These are phyloP conservation scores for Exophiala mesophila DNA, from an alignment of 2,329 filamentous ascomycete species.

Conservation along the genomic window DNA sequence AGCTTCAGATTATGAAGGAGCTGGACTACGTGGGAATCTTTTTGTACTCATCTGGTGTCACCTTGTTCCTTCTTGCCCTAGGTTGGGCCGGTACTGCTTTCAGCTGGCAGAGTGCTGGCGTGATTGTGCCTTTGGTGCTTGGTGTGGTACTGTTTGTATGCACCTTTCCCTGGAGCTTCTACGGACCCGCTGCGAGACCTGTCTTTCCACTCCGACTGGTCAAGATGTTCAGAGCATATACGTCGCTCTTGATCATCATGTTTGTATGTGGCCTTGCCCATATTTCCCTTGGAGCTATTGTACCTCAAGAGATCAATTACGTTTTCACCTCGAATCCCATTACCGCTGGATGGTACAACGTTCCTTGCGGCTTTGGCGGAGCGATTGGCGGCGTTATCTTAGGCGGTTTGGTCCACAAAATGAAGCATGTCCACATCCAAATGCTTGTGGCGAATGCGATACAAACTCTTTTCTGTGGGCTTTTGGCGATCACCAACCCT, in stretches of 20 bases:
- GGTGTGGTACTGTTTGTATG: constrained; percentile 32
- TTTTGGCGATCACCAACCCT: background rate
- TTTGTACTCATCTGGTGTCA: constrained; percentile 37
- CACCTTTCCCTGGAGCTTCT: constrained; percentile 38
- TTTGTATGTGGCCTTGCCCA: constrained; percentile 41
- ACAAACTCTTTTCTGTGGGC: constrained; percentile 1
- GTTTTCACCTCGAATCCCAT: constrained; percentile 38
- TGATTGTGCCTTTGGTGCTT: constrained; percentile 34
- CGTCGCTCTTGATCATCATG: constrained; percentile 37
- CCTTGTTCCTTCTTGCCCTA: constrained; percentile 42
- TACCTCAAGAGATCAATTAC: constrained; percentile 38
- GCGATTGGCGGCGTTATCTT: constrained; percentile 2
- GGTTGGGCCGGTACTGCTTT: constrained; percentile 38
- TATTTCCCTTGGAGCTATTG: constrained; percentile 42
- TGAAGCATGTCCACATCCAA: constrained; percentile 6
- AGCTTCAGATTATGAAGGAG: constrained; percentile 29
- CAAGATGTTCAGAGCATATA: constrained; percentile 28
- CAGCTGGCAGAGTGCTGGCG: constrained; percentile 38
- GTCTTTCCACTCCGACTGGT: constrained; percentile 42
- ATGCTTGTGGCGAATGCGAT: constrained; percentile 1
- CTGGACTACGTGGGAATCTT: constrained; percentile 45
- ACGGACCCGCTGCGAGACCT: constrained; percentile 34
- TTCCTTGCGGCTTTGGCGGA: constrained; percentile 29
- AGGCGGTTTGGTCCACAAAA: constrained; percentile 2
- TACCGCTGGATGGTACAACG: constrained; percentile 35